A percentile compares a stretch with the other conserved stretches of the same genome.
Conservation (phyloP, 2,329 filamentous ascomycete genomes). For the Trichoderma koningii region DNA sequence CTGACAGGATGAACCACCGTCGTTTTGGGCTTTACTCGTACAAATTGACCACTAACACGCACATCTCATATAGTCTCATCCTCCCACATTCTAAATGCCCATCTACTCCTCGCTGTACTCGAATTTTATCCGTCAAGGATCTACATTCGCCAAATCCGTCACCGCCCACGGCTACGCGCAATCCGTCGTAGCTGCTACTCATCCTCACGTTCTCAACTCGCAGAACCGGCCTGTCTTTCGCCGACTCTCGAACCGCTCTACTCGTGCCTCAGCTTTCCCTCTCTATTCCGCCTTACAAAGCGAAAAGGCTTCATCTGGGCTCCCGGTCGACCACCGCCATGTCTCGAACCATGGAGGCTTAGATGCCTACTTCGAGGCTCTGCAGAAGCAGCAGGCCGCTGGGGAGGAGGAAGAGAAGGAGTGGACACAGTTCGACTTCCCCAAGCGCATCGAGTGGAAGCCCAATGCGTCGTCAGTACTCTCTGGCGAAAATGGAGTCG, state of each 20-base stretch:
- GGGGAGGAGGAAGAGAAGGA: constrained; percentile 70
- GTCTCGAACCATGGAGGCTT: constrained; percentile 64
- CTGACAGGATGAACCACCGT: neutral
- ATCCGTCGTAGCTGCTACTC: constrained; percentile 92
- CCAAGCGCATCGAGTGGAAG: constrained; percentile 88
- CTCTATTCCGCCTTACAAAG: constrained; percentile 78
- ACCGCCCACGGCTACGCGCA: constrained; percentile 98
- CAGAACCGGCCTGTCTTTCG: constrained; percentile 67
- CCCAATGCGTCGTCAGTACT: constrained; percentile 57
- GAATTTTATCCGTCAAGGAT: constrained; percentile 94
- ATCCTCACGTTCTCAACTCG: constrained; percentile 73
- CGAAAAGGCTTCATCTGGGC: constrained; percentile 53
- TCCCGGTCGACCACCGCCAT: constrained; percentile 56
- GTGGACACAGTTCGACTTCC: constrained; percentile 90
- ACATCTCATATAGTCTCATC: constrained; percentile 51
- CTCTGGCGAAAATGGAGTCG: constrained; percentile 58
- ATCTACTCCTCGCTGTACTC: constrained; percentile 69
- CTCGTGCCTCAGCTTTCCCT: constrained; percentile 58
- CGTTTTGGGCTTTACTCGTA: neutral
- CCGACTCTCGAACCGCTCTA: constrained; percentile 57
- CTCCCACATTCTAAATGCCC: constrained; percentile 83
- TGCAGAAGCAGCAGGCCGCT: constrained; percentile 72
- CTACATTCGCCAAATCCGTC: constrained; percentile 81
- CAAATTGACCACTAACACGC: constrained; percentile 32
- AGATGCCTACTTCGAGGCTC: constrained; percentile 89